These are phyloP conservation scores for Fusarium chaquense DNA, from an alignment of 2,329 filamentous ascomycete species.

Conservation along the genomic window DNA sequence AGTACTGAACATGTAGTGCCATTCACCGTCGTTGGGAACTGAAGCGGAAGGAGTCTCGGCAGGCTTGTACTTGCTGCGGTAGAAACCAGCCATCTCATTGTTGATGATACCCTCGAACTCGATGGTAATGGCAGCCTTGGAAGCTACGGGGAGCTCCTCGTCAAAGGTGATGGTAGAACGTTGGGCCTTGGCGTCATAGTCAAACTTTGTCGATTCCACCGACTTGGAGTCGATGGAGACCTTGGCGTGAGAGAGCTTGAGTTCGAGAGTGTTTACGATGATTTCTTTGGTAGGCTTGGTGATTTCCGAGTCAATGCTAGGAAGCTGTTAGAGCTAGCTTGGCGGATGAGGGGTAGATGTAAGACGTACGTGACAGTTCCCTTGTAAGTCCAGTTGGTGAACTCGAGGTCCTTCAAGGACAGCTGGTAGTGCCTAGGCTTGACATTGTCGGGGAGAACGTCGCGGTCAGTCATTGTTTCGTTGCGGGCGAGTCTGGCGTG, in stretches of 20 bases:
- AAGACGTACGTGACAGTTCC: conserved; percentile 74
- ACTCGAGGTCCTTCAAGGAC: conserved; percentile 84
- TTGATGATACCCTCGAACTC: conserved; percentile 86
- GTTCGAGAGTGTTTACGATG: conserved; percentile 85
- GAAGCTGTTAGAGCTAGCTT: conserved; percentile 26
- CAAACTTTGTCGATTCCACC: conserved; percentile 73
- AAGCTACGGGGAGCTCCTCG: conserved; percentile 74
- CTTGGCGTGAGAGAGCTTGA: conserved; percentile 77
- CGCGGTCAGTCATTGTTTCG: conserved; percentile 67
- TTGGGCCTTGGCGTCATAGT: conserved; percentile 86
- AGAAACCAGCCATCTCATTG: conserved; percentile 93
- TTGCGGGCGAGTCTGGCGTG: conserved; percentile 53
- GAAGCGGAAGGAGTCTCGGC: conserved; percentile 76
- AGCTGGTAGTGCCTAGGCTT: conserved; percentile 90
- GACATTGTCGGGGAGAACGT: conserved; percentile 72
- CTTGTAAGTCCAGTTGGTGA: conserved; percentile 79
- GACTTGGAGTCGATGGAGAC: conserved; percentile 69
- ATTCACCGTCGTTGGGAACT: conserved; percentile 78
- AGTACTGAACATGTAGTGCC: conserved; percentile 86
- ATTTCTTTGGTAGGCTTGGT: conserved; percentile 79
- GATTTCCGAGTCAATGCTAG: conserved; percentile 80
- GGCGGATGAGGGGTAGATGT: conserved; percentile 18
- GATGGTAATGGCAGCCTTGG: conserved; percentile 75
- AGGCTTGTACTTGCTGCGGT: conserved; percentile 93
- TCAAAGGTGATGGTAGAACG: conserved; percentile 83